Percentiles rank a stretch among this genome's conserved stretches.
These are phyloP conservation scores for Sideroxylon spinosum DNA, from an alignment of 179 eudicot species.

Conservation along the genomic window DNA sequence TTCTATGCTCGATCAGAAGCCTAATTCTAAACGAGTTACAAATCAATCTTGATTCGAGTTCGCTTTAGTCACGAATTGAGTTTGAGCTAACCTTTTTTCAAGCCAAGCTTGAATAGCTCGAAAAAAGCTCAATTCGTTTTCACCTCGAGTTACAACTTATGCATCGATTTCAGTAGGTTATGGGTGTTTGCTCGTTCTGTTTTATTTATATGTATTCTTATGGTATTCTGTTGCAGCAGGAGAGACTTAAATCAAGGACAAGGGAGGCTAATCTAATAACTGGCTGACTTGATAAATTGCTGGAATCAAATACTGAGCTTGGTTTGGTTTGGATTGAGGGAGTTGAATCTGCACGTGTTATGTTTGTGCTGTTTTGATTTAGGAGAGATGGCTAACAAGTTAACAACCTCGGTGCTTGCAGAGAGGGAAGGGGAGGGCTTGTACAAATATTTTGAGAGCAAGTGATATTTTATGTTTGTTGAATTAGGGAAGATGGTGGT, in stretches of 20 bases:
- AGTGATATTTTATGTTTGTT: neutral
- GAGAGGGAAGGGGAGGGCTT: neutral
- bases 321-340: too few relatives aligned
- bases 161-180: too few relatives aligned
- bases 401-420: neutral
- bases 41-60: too few relatives aligned
- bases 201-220: neutral
- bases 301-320: neutral
- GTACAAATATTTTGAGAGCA: neutral
- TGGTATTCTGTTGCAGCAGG: constrained; percentile 6
- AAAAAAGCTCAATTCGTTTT: neutral
- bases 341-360: neutral
- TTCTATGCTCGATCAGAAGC: too few relatives aligned
- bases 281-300: neutral
- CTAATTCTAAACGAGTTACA: too few relatives aligned
- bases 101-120: too few relatives aligned
- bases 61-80: too few relatives aligned
- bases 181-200: neutral
- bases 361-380: neutral
- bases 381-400: neutral
- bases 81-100: too few relatives aligned
- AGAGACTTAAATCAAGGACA: neutral
- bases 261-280: neutral
- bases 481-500: neutral
- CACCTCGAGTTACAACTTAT: neutral